Evolutionary conservation across 305 asterid species (phyloP).

Genomic region (Fraxinus sp.): DNA sequence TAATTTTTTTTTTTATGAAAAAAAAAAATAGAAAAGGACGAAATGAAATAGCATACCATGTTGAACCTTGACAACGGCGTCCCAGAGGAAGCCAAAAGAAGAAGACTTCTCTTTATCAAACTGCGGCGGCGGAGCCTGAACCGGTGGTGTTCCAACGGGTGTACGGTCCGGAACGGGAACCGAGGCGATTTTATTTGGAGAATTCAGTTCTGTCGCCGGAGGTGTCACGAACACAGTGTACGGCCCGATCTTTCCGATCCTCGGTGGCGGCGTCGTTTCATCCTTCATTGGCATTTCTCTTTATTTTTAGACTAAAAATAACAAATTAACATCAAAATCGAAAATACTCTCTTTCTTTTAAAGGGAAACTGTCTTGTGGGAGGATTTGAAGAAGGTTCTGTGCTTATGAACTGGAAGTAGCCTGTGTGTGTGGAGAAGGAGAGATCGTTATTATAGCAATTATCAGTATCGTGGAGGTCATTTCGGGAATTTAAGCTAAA

Average conservation of each 20-base stretch:
- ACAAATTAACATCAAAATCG: not conserved
- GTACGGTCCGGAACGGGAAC: conserved; percentile 32
- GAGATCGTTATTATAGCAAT: not conserved
- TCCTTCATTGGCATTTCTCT: conserved; percentile 52
- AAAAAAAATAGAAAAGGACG: not conserved
- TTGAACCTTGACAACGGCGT: conserved; percentile 56
- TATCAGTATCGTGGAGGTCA: not conserved
- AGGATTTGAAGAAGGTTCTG: conserved; percentile 26
- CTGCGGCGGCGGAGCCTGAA: conserved; percentile 64
- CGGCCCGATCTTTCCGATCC: conserved; percentile 99
- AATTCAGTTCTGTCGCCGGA: conserved; percentile 49
- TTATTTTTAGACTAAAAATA: not conserved
- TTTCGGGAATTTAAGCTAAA: not conserved
- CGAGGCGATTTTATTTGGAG: conserved; percentile 37
- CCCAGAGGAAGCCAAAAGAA: conserved; percentile 52
- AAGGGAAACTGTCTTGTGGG: not conserved
- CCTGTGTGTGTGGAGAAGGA: not conserved
- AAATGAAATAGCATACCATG: conserved; percentile 44
- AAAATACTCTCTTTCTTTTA: not conserved
- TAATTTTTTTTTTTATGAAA: not conserved
- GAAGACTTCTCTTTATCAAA: conserved; percentile 42
- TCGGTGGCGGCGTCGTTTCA: conserved; percentile 75
- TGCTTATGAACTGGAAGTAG: not conserved
- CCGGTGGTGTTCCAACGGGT: conserved; percentile 36
- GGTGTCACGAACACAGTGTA: conserved; percentile 98